Base-by-base conservation (phyloP, 2,329 filamentous ascomycete genomes). In the Aschersonia sp. region DNA sequence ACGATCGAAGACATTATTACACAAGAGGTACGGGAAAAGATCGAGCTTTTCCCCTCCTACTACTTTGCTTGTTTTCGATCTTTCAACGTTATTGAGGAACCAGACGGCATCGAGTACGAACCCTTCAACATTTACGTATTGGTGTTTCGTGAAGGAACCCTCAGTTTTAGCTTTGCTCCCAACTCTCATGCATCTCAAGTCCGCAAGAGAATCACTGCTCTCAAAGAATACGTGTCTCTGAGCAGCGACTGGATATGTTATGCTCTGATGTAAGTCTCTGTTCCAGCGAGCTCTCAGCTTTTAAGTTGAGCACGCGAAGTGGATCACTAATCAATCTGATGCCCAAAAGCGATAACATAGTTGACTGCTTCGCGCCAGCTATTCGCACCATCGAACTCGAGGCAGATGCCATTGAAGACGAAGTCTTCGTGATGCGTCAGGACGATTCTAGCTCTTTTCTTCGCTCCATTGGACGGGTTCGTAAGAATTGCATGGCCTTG, bases 241-340 rank as follows among this genome's bases (percentile, higher is more conserved):
- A 94, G 87, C 61, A 89, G 88, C 55, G 92, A 98, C 66, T 98
- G 94, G 90, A 94, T 97, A 56, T 98, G 92, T 71, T 98, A 98
- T 62, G 92, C 92, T 42, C 75, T 98, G 59, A 97, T 98, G 83
- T 87, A 71, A 73, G 82, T 69, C 10, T 37, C 45, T 29, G 42
- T 37, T 37, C 35, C 12, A 9, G 8, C 12, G 35, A 37, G 8
- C 22, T 22, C 22, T 22, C 22, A 22, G 22, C 22, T 22, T 22
- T 22, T 22, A 22, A 22, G 22, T 22, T 22, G 22, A 22, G 22
- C 22, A 22, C 35, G 12, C 8, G 12, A 37, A 37, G 35, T 12
- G 2, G 35, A 37, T 9, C 35, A 37, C 12, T 37, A 12, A 37
- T 12, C 35, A 12, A 37, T 37, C 8, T 9, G 35, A 12, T 37